Conservation (phyloP, 2,329 filamentous ascomycete species). For the Daldinia eschscholtzii region DNA sequence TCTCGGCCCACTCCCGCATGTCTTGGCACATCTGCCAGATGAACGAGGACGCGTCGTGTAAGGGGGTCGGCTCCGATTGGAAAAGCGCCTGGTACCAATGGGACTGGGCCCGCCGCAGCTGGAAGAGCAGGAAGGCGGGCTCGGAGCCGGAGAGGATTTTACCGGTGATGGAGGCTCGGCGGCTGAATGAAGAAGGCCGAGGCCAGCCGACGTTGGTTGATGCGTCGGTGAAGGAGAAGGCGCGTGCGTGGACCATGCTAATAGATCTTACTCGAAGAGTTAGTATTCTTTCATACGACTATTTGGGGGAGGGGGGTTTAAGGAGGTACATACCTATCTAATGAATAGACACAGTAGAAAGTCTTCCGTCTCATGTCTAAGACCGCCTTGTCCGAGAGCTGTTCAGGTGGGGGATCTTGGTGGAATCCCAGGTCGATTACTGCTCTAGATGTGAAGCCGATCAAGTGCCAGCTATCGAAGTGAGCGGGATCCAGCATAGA, state of each 20-base stretch:
- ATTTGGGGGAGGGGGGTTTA: too few species aligned
- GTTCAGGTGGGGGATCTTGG: slow-evolving; percentile 84
- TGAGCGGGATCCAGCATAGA: slow-evolving; percentile 90
- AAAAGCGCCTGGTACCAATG: slow-evolving; percentile 91
- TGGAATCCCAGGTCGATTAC: slow-evolving; percentile 92
- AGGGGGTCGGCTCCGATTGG: slow-evolving; percentile 77
- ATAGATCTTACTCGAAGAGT: slow-evolving; percentile 62
- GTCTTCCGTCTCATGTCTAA: slow-evolving; percentile 84
- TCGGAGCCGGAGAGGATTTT: slow-evolving; percentile 69
- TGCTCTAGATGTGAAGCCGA: slow-evolving; percentile 89
- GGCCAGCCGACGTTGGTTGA: slow-evolving; percentile 86
- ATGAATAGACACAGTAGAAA: slow-evolving; percentile 90
- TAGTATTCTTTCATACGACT: slow-evolving; percentile 2
- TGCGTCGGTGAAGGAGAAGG: slow-evolving; percentile 95
- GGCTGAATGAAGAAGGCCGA: slow-evolving; percentile 59
- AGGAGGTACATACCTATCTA: slow-evolving; percentile 76
- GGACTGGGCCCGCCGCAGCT: slow-evolving; percentile 87
- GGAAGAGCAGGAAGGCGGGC: slow-evolving; percentile 82
- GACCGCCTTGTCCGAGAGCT: slow-evolving; percentile 74
- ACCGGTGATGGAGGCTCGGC: slow-evolving; percentile 58
- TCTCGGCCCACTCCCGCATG: slow-evolving; percentile 84
- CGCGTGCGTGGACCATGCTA: slow-evolving; percentile 86
- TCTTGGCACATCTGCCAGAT: slow-evolving; percentile 81
- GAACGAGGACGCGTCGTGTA: slow-evolving; percentile 76
- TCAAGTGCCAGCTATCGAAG: slow-evolving; percentile 94